Evolutionary conservation across 2,329 filamentous ascomycete genomes (phyloP).

Genomic region (Cercospora nicotianae): DNA sequence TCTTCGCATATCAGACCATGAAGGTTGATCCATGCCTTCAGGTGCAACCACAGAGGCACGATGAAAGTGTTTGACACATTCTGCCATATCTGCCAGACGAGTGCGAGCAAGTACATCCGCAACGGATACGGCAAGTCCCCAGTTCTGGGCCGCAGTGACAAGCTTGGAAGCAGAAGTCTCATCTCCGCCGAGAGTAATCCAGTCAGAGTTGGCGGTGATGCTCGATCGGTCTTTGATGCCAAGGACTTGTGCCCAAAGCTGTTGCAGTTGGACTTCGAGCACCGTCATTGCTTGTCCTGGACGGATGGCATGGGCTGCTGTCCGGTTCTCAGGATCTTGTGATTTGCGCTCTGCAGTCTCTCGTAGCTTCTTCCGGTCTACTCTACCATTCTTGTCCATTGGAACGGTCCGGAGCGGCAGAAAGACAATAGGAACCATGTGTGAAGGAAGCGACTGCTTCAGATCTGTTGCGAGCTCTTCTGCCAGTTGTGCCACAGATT

Average conservation of each 20-base stretch:
- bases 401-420: constrained; percentile 70
- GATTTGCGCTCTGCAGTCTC: constrained; percentile 39
- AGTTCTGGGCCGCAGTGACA: constrained; percentile 2
- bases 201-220: constrained; percentile 16
- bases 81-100: constrained; percentile 14
- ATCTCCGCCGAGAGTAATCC: constrained; percentile 12
- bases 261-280: constrained; percentile 15
- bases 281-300: constrained; percentile 13
- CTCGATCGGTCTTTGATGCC: constrained; percentile 11
- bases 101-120: constrained; percentile 11
- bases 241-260: constrained; percentile 18
- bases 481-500: constrained; percentile 1
- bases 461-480: constrained; percentile 4
- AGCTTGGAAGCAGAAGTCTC: constrained; percentile 2
- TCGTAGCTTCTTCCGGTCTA: constrained; percentile 55
- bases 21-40: constrained; percentile 8
- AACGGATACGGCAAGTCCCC: constrained; percentile 10
- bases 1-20: constrained; percentile 13
- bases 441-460: constrained; percentile 42
- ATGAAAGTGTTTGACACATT: constrained; percentile 16
- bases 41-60: constrained; percentile 11
- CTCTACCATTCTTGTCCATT: constrained; percentile 70
- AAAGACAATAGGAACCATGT: constrained; percentile 76
- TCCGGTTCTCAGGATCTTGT: constrained; percentile 3
- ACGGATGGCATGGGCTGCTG: constrained; percentile 3